Conservation (phyloP, 2,329 filamentous ascomycete species). For the Purpureocillium takamizusanense region DNA sequence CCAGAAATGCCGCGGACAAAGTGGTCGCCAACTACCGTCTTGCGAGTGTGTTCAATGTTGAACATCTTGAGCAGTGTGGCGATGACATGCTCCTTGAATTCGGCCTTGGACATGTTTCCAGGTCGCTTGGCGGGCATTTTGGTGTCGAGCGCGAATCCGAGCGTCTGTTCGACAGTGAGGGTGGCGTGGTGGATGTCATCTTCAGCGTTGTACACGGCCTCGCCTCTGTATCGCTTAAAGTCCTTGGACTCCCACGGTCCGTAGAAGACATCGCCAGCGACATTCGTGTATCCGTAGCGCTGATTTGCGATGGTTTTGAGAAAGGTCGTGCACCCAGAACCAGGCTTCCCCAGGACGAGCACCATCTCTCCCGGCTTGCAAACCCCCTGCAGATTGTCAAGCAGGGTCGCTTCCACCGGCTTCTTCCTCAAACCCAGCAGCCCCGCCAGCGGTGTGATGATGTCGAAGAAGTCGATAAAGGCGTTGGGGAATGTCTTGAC, state of each 20-base stretch:
- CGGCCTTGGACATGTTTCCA: slow-evolving; percentile 58
- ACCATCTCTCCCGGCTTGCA: slow-evolving; percentile 83
- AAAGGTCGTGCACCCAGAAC: slow-evolving; percentile 62
- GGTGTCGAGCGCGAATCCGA: slow-evolving; percentile 75
- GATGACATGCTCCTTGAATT: slow-evolving; percentile 71
- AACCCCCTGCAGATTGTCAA: slow-evolving; percentile 63
- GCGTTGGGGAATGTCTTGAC: slow-evolving; percentile 70
- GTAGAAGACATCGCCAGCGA: slow-evolving; percentile 64
- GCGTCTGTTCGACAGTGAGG: slow-evolving; percentile 78
- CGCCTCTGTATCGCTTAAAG: slow-evolving; percentile 69
- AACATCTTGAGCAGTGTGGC: slow-evolving; percentile 79
- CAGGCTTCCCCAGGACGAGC: slow-evolving; percentile 69
- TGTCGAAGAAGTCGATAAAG: slow-evolving; percentile 67
- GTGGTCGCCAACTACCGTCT: slow-evolving; percentile 76
- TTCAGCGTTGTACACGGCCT: slow-evolving; percentile 72
- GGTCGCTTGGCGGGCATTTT: slow-evolving; percentile 78
- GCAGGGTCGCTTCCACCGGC: slow-evolving; percentile 61
- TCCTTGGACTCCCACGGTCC: slow-evolving; percentile 63
- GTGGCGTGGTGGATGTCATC: slow-evolving; percentile 82
- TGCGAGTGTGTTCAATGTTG: slow-evolving; percentile 80
- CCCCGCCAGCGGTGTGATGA: slow-evolving; percentile 54
- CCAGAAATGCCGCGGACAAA: slow-evolving; percentile 75
- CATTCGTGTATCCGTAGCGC: slow-evolving; percentile 43
- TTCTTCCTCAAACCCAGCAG: slow-evolving; percentile 59
- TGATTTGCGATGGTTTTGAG: slow-evolving; percentile 62